These are phyloP conservation scores for Ophiostoma sp. DNA, from an alignment of 2,329 filamentous ascomycete genomes.

Conservation along the genomic window DNA sequence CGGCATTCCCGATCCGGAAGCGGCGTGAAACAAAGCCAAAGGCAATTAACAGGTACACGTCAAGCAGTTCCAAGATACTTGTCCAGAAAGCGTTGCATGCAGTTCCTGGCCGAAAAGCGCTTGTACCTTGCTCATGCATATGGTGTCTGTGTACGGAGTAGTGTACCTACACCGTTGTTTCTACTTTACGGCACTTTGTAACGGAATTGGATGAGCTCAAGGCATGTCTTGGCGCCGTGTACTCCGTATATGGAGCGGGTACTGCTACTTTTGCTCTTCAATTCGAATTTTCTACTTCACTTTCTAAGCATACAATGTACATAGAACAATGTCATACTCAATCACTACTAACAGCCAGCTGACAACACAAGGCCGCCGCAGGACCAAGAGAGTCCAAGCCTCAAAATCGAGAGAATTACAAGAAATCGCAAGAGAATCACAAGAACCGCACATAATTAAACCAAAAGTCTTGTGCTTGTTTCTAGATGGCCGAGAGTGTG, in stretches of 20 bases:
- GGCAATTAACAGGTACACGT: background rate
- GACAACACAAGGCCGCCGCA: background rate
- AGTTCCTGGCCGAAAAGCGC: slow-evolving; percentile 17
- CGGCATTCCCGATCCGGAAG: slow-evolving; percentile 11
- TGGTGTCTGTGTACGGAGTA: background rate
- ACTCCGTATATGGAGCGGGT: too few relatives aligned
- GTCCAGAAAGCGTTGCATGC: background rate
- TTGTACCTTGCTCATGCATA: slow-evolving; percentile 22
- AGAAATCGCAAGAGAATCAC: background rate
- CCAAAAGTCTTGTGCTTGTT: background rate
- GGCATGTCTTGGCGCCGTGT: background rate
- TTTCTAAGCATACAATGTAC: background rate
- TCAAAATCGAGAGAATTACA: background rate
- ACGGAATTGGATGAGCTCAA: background rate
- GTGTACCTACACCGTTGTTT: background rate
- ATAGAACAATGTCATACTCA: background rate
- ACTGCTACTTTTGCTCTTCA: background rate
- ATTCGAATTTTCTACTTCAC: background rate
- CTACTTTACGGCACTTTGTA: background rate
- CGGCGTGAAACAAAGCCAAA: background rate
- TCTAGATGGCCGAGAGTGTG: background rate
- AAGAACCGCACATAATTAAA: background rate
- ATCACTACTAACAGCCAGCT: background rate
- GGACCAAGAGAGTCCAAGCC: background rate
- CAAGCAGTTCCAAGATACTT: background rate